Percentiles rank a stretch among this genome's conserved stretches.
Conservation (phyloP, 225 moss, liverwort and hornwort species). For the Climacium dendroides region DNA sequence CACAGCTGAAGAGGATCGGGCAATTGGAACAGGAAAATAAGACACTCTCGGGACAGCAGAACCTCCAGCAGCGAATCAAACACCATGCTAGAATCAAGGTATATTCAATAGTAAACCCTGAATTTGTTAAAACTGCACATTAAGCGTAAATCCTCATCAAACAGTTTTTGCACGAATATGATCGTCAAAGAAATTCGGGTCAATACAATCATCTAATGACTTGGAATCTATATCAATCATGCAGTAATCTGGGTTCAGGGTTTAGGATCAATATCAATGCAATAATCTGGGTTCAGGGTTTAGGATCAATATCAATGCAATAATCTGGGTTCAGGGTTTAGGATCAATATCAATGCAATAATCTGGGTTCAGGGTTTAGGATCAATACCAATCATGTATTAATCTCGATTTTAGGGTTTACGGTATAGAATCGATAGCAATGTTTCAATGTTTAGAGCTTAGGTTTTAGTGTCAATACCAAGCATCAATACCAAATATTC, state of each 20-base stretch:
- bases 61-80: constrained; percentile 87
- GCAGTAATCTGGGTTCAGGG: neutral
- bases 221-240: neutral
- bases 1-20: constrained; percentile 37
- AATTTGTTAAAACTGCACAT: neutral
- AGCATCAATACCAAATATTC: neutral
- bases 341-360: too few relatives aligned
- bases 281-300: too few relatives aligned
- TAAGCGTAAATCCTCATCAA: neutral
- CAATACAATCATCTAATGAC: neutral
- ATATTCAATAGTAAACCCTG: neutral
- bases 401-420: neutral
- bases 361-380: neutral
- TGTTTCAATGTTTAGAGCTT: neutral
- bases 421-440: neutral
- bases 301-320: neutral
- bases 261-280: neutral
- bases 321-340: too few relatives aligned
- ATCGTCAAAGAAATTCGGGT: neutral
- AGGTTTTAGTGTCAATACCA: neutral
- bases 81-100: constrained; percentile 74
- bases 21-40: constrained; percentile 63
- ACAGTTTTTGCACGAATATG: neutral
- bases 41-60: constrained; percentile 82
- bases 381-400: neutral